Evolutionary conservation across 805 yeast species (phyloP).

Genomic region (Hanseniaspora pseudoguilliermondii): DNA sequence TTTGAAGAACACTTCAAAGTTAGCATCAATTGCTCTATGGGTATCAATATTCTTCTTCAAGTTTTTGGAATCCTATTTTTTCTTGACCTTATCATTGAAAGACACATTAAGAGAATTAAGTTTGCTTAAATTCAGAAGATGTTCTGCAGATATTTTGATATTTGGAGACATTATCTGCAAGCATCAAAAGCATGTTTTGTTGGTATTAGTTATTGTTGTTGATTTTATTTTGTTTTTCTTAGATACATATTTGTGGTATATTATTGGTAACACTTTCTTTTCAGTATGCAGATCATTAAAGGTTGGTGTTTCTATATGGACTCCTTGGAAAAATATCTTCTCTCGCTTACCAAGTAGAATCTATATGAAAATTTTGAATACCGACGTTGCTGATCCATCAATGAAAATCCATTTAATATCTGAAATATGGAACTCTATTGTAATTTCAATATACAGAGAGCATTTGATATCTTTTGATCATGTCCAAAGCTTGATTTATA

Average conservation of each 20-base stretch:
- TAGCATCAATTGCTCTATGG: slow-evolving; percentile 93
- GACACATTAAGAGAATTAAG: slow-evolving; percentile 90
- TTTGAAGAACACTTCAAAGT: slow-evolving; percentile 79
- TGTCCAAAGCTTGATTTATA: slow-evolving; percentile 91
- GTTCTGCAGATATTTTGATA: slow-evolving; percentile 90
- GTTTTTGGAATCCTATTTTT: slow-evolving; percentile 80
- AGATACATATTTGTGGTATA: slow-evolving; percentile 99
- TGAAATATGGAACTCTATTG: slow-evolving; percentile 98
- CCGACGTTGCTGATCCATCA: slow-evolving; percentile 97
- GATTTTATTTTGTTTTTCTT: slow-evolving; percentile 92
- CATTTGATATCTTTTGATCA: slow-evolving; percentile 96
- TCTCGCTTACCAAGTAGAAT: slow-evolving; percentile 97
- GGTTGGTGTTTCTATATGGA: slow-evolving; percentile 94
- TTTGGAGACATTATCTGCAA: slow-evolving; percentile 55
- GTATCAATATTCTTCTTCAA: slow-evolving; percentile 77
- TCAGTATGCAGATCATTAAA: slow-evolving; percentile 96
- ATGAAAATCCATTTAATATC: slow-evolving; percentile 95
- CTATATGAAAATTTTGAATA: slow-evolving; percentile 92
- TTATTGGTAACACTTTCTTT: slow-evolving; percentile 84
- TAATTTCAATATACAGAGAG: slow-evolving; percentile 98
- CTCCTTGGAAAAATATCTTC: slow-evolving; percentile 99
- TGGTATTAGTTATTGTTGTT: slow-evolving; percentile 84
- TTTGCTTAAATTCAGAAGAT: slow-evolving; percentile 69
- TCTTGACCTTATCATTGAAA: slow-evolving; percentile 74
- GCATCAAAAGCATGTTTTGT: slow-evolving; percentile 73